These are phyloP conservation scores for Jatropha podagrica DNA, from an alignment of 441 rosid genomes.

Conservation along the genomic window DNA sequence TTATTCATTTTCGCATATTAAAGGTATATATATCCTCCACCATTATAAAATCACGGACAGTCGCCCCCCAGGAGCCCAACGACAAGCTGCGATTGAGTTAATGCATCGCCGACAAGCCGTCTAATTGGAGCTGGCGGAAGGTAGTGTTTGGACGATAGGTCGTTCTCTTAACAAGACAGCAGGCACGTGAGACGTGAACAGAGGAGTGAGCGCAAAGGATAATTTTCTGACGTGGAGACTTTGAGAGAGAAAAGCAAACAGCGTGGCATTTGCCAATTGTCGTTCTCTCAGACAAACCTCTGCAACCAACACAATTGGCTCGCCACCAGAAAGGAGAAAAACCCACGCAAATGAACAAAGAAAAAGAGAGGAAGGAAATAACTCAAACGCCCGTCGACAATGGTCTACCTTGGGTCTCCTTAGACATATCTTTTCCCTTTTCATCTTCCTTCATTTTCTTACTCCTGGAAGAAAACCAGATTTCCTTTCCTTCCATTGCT, in stretches of 20 bases:
- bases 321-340: background rate
- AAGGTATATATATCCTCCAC: background rate
- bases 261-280: conserved; percentile 12
- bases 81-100: too few species aligned
- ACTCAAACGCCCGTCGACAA: background rate
- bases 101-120: too few species aligned
- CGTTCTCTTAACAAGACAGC: too few species aligned
- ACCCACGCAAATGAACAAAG: too few species aligned
- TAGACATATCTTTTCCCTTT: background rate
- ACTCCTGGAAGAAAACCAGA: background rate
- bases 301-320: conserved; percentile 11
- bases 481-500: background rate
- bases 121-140: too few species aligned
- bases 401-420: background rate
- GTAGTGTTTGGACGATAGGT: too few species aligned
- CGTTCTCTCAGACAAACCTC: background rate
- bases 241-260: background rate
- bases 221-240: background rate
- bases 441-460: background rate
- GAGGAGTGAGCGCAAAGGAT: background rate
- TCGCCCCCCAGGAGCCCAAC: too few species aligned
- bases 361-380: background rate
- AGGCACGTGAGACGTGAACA: too few species aligned
- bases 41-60: too few species aligned
- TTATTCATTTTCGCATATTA: background rate